Evolutionary conservation across 2,329 filamentous ascomycete genomes (phyloP).

Genomic region (Aspergillus carbonarius): DNA sequence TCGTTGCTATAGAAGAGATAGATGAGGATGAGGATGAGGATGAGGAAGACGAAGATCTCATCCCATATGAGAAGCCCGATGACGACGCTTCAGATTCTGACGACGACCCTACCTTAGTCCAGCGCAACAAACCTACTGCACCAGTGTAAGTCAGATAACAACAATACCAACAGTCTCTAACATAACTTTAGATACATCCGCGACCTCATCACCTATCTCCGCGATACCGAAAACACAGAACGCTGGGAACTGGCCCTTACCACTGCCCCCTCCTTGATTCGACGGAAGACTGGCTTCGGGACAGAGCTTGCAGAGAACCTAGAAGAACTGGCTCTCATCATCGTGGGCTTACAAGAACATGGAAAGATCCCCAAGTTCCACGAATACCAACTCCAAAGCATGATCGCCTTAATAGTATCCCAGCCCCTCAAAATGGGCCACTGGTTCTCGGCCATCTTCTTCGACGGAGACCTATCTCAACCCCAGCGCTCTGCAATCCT

Average conservation of each 20-base stretch:
- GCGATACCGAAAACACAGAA: constrained; percentile 81
- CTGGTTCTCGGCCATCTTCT: constrained; percentile 82
- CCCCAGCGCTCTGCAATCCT: constrained; percentile 80
- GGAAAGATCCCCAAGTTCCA: constrained; percentile 78
- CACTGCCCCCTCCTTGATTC: constrained; percentile 76
- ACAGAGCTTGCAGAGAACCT: constrained; percentile 83
- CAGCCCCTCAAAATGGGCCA: constrained; percentile 75
- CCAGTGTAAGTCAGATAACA: constrained; percentile 61
- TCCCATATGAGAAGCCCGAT: constrained; percentile 79
- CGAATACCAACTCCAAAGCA: constrained; percentile 71
- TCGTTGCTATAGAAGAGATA: constrained; percentile 63
- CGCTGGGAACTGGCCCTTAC: constrained; percentile 75
- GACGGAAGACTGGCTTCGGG: constrained; percentile 84
- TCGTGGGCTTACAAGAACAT: constrained; percentile 81
- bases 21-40: constrained; percentile 55
- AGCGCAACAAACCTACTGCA: constrained; percentile 75
- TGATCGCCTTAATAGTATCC: constrained; percentile 77
- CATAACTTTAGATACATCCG: constrained; percentile 64
- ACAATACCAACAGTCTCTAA: constrained; percentile 13
- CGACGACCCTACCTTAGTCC: constrained; percentile 84
- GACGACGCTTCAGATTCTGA: constrained; percentile 89
- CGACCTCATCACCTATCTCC: constrained; percentile 74
- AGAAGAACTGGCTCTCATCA: constrained; percentile 72
- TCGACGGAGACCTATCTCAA: constrained; percentile 87
- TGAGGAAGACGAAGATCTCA: constrained; percentile 65